Conservation (phyloP, 2,329 filamentous ascomycete genomes). For the Exophiala xenobiotica region DNA sequence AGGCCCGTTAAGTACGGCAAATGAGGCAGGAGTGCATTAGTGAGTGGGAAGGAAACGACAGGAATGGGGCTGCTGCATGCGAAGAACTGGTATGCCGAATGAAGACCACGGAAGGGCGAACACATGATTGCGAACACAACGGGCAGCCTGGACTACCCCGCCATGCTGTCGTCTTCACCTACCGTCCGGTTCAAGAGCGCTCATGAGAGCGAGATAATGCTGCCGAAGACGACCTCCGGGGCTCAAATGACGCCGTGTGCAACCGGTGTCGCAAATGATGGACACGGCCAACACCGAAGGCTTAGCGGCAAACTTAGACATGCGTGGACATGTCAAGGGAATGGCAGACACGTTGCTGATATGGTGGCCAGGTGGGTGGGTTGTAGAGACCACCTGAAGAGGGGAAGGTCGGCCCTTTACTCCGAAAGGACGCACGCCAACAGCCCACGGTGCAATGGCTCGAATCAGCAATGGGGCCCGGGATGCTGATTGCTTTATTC, state of each 20-base stretch:
- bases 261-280: neutral
- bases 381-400: neutral
- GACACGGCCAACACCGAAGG: neutral
- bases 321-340: neutral
- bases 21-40: slow-evolving; percentile 1
- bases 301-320: neutral
- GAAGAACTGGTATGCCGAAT: neutral
- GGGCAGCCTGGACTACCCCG: neutral
- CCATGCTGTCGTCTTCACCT: neutral
- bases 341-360: neutral
- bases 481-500: too few species aligned
- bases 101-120: neutral
- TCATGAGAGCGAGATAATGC: neutral
- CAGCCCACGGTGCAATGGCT: neutral
- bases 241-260: neutral
- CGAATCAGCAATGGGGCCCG: neutral
- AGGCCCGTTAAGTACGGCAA: neutral
- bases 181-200: neutral
- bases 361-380: neutral
- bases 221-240: neutral
- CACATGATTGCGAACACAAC: slow-evolving; percentile 3
- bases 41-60: neutral
- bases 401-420: too few species aligned
- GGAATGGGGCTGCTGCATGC: neutral
- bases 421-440: neutral